Base-by-base conservation (phyloP, 176 grass and related monocot species). In the Oryza brachyantha region DNA sequence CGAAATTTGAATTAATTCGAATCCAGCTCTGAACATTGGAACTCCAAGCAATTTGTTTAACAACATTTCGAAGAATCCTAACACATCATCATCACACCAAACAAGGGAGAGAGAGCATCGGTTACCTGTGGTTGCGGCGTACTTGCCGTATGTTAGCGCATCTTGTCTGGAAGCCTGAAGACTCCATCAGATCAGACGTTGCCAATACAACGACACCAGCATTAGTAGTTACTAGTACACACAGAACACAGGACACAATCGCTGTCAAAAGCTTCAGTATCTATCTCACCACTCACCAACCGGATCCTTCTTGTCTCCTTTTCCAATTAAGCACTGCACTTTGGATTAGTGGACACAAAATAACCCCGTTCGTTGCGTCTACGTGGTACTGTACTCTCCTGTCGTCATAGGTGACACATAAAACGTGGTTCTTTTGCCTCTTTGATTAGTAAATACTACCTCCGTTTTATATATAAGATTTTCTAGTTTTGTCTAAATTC, bases 271-370 rank as follows among this genome's bases (percentile, higher is more conserved):
- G 14, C 16, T 40, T 41, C 65, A 4, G 2, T 6, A 21, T 4
- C 59, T 64, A 8, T 31, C 21, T 62, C 25, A 17, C 8, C 5
- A 34, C 26, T 77, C 40, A 11, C 11, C 13, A 5, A 64, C 38
- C 59, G n/a, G 32, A 43, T 27, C 5, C 1, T 62, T 27, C 14
- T 1, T 7, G 3, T 14, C 61, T 31, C 28, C 13, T 70, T 7
- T 29, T 29, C n/a, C 13, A 19, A 12, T 22, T 8, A 66, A 32
- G 19, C 24, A 2, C 0, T 76, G 64, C 11, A 32, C 61, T 36
- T 57, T 26, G 31, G 43, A 55, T 79, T 79, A 78, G 62, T 10
- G 62, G 63, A 27, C 6, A 19, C 45, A n/a, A n/a, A 77, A 46
- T 34, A 46, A 43, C 42, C 3, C 16, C 12, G 17, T 9, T 31